Percentiles rank a stretch among this genome's conserved stretches.
Evolutionary conservation across 371 early-diverging fungal genomes (phyloP).

Genomic region (Capniomyces stellatus): DNA sequence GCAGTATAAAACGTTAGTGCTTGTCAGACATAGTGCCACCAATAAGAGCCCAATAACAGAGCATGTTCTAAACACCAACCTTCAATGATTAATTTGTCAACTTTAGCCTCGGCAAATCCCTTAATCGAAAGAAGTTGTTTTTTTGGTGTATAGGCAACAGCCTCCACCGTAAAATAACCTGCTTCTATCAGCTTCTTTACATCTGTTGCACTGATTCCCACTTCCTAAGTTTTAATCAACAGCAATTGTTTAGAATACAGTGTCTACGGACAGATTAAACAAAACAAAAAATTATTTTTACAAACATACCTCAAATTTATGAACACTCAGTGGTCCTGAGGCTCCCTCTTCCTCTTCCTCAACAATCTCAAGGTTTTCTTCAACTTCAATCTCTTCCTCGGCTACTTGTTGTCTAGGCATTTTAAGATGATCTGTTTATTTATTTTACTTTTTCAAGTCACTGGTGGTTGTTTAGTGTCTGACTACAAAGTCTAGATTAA

Average conservation of each 20-base stretch:
- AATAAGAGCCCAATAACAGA: too few species aligned
- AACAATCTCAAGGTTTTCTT: constrained; percentile 7
- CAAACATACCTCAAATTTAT: constrained; percentile 22
- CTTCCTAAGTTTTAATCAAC: constrained; percentile 31
- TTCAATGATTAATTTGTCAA: constrained; percentile 92
- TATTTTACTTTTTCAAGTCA: too few species aligned
- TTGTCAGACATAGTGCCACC: too few species aligned
- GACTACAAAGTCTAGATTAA: too few species aligned
- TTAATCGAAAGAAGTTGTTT: constrained; percentile 82
- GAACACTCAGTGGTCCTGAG: constrained; percentile 25
- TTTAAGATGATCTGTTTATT: too few species aligned
- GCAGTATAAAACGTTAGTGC: too few species aligned
- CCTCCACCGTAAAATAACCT: constrained; percentile 90
- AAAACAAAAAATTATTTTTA: not conserved
- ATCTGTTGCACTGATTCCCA: constrained; percentile 68
- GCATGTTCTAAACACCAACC: too few species aligned
- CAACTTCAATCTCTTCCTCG: constrained; percentile 19
- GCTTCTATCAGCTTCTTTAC: constrained; percentile 78
- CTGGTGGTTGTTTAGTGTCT: too few species aligned
- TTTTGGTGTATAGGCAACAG: constrained; percentile 93
- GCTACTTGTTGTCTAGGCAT: not conserved
- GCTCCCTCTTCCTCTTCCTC: constrained; percentile 24
- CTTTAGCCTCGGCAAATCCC: constrained; percentile 97
- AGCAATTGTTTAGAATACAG: too few species aligned
- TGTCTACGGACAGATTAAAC: constrained; percentile 1